Conservation (phyloP, 2,329 filamentous ascomycete genomes). For the Xylariaceae sp. region DNA sequence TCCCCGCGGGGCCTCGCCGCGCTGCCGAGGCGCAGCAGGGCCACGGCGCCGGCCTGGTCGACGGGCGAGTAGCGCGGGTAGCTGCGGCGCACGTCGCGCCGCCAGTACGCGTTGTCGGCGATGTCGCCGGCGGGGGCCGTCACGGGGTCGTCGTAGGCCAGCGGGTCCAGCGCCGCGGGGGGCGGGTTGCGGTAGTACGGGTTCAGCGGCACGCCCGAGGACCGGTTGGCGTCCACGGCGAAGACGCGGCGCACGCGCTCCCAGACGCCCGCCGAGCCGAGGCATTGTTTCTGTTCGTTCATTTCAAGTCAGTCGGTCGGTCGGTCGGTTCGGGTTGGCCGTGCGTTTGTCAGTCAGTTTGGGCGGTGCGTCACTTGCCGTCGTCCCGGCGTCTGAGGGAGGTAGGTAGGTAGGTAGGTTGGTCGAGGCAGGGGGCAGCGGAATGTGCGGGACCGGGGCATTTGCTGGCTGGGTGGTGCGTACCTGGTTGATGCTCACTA, state of each 20-base stretch:
- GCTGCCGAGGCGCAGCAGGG: slow-evolving; percentile 78
- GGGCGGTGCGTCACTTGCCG: no score
- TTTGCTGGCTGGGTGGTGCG: no score
- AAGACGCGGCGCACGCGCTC: slow-evolving; percentile 70
- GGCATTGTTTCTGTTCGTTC: slow-evolving; percentile 78
- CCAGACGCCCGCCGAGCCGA: slow-evolving; percentile 86
- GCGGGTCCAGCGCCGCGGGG: slow-evolving; percentile 64
- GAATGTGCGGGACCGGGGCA: no score
- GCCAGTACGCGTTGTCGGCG: slow-evolving; percentile 93
- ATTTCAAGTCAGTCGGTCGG: background rate
- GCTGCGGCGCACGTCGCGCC: slow-evolving; percentile 75
- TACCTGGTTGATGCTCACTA: slow-evolving; percentile 54
- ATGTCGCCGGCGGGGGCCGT: slow-evolving; percentile 79
- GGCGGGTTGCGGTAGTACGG: slow-evolving; percentile 83
- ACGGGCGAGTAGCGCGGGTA: slow-evolving; percentile 79
- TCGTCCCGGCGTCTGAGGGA: no score
- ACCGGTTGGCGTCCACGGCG: slow-evolving; percentile 79
- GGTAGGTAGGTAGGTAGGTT: no score
- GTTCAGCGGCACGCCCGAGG: slow-evolving; percentile 87
- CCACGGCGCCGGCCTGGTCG: slow-evolving; percentile 76
- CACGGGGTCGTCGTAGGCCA: slow-evolving; percentile 71
- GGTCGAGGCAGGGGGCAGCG: no score
- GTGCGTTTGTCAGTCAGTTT: no score
- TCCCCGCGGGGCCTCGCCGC: slow-evolving; percentile 74
- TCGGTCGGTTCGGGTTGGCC: background rate